phyloP scores from a whole-genome alignment of 1,284 basidiomycete genomes.

The Cryptococcus sp. region DNA sequence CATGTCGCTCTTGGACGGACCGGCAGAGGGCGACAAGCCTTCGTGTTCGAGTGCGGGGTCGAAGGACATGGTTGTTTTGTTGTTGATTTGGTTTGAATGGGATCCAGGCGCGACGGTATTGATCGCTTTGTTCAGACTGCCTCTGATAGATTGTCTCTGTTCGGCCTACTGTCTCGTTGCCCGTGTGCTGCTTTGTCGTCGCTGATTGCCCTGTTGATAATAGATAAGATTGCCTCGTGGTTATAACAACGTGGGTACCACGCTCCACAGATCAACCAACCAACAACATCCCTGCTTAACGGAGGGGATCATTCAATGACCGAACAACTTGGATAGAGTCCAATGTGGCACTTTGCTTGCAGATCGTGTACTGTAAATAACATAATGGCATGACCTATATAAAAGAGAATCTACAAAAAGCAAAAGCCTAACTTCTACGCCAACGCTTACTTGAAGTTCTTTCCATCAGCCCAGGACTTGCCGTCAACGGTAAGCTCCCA shows the following conservation, averaged over 20 bases:
- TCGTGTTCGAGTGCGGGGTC: no score
- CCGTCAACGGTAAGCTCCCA: conserved; percentile 85
- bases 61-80: no score
- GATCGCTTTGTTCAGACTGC: no score
- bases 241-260: neutral
- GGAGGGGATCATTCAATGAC: neutral
- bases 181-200: neutral
- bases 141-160: no score
- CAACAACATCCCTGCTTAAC: neutral
- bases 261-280: neutral
- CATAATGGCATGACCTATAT: conserved; percentile 7
- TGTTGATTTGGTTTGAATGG: no score
- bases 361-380: neutral
- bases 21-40: neutral
- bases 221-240: neutral
- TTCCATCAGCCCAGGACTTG: conserved; percentile 68
- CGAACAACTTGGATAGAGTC: neutral
- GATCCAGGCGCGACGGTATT: no score
- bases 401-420: neutral
- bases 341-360: neutral
- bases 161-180: no score
- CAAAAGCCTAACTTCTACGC: neutral
- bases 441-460: conserved; percentile 47
- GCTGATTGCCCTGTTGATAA: neutral
- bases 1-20: neutral